Evolutionary conservation across 2,329 filamentous ascomycete species (phyloP), one percentile per base, ranked within the genome.

Genomic region (Akanthomyces lecanii): DNA sequence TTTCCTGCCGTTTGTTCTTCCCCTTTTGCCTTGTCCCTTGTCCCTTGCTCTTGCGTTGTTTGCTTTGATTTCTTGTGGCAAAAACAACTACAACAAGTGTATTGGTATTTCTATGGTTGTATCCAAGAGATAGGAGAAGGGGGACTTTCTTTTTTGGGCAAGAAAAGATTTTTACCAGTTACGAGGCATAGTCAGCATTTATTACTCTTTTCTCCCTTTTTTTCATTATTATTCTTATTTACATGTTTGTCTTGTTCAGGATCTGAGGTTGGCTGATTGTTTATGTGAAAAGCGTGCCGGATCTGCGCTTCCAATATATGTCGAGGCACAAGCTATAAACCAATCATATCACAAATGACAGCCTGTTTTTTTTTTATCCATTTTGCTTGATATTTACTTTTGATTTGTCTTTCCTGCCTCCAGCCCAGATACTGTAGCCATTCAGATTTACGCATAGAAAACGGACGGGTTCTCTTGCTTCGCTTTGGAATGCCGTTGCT

Each of bases 181-280:
- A 61, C 14, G 58, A 61, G 58, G 58, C 58, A 61, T 61, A 44
- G 58, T 61, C 44, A 40, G 58, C 58, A 61, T 61, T 52, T n/a
- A 52, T 40, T 25, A 33, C 30, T 36, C 33, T 8, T 23, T 25
- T 28, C 18, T 44, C 23, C 12, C 36, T 52, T 60, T 42, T 28
- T 38, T 12, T 28, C 25, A 16, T 36, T 16, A 16, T 55, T 11
- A 38, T 25, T 54, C 12, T 52, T 33, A 30, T 47, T 48, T 36
- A 11, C 18, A 28, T 47, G 44, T 40, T 40, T 57, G 2, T 18
- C 36, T 40, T 48, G n/a, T 51, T 50, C 10, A 51, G 42, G 1
- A 28, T 7, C 21, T 30, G 40, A 21, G 53, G 30, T 56, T 44
- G 40, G 25, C 38, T 51, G 48, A 54, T 40, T 28, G n/a, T 30